Evolutionary conservation across 2,329 filamentous ascomycete species (phyloP), one percentile per base, ranked within the genome.

Genomic region (Xylariaceae sp.): DNA sequence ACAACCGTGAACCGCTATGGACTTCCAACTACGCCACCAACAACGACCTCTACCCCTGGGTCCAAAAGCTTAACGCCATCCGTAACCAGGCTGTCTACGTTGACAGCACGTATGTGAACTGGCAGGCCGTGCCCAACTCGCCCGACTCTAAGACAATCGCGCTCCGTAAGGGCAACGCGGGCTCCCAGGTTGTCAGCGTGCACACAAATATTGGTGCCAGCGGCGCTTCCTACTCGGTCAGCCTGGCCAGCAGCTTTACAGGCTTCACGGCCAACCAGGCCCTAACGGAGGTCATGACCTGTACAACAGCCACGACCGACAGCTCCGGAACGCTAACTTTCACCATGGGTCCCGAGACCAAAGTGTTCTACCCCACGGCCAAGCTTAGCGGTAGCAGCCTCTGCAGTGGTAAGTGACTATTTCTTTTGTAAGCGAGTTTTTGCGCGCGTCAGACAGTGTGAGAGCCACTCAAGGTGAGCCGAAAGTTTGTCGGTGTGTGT

Each of bases 1-100:
- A 67, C 42, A 80, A 81, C 63, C 76, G 79, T 13, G 79, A 81
- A 60, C 75, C 78, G 1, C 64, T 77, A 27, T 82, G 79, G 79
- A 61, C 75, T 1, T 77, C 77, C 0, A 69, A 71, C 1, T 82
- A 78, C 62, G 62, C 69, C 24, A 81, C 74, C 21, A 27, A 36
- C 26, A 50, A 27, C 27, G 46, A 49, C 6, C 68, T 81, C 6
- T 82, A 82, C 67, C 58, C 62, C 26, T 74, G 72, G 56, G 77
- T 82, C 44, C 62, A 72, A 1, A 60, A 65, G 4, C 65, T 82
- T 20, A 85, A 85, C 64, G 70, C 73, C 42, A 72, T 83, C 37
- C 80, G 82, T 4, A 56, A 44, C 27, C 73, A 67, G 66, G 68
- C 74, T 40, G 73, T 74, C 15, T 55, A 77, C 41, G 60, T 64